These are phyloP conservation scores for Naegleria lovaniensis DNA, from an alignment of 208 protist genomes.

Conservation along the genomic window DNA sequence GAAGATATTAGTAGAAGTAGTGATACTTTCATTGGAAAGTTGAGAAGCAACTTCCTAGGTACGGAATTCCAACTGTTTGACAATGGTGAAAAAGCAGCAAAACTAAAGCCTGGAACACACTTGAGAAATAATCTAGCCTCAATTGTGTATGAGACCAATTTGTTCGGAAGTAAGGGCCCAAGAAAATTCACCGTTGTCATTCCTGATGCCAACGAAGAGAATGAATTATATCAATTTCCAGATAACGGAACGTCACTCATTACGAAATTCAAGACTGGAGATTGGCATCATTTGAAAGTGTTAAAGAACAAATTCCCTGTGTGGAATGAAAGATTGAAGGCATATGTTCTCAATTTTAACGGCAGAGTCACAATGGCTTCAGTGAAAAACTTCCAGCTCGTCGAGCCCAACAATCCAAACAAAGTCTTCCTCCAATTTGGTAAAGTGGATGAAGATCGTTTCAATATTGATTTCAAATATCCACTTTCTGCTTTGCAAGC, in stretches of 20 bases:
- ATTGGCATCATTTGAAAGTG: constrained; percentile 32
- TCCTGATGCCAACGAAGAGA: constrained; percentile 36
- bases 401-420: constrained; percentile 36
- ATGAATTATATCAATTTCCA: not conserved
- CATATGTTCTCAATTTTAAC: constrained; percentile 65
- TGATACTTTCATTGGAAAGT: constrained; percentile 52
- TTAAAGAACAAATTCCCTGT: constrained; percentile 57
- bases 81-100: constrained; percentile 45
- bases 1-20: constrained; percentile 46
- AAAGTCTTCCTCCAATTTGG: constrained; percentile 59
- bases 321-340: constrained; percentile 55
- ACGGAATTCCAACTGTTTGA: constrained; percentile 62
- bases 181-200: constrained; percentile 60
- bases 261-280: constrained; percentile 19
- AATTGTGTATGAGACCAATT: constrained; percentile 57
- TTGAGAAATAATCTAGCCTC: constrained; percentile 37
- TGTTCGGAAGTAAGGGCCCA: constrained; percentile 57
- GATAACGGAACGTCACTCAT: not conserved
- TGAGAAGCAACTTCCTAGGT: constrained; percentile 55
- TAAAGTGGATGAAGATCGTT: constrained; percentile 45
- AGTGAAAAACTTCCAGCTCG: constrained; percentile 71
- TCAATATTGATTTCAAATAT: constrained; percentile 53
- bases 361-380: constrained; percentile 60
- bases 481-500: constrained; percentile 56
- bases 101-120: constrained; percentile 18